A percentile compares a stretch with the other conserved stretches of the same genome.
These are phyloP conservation scores for Aspergillus sparsus DNA, from an alignment of 495 filamentous ascomycete genomes.

Conservation along the genomic window DNA sequence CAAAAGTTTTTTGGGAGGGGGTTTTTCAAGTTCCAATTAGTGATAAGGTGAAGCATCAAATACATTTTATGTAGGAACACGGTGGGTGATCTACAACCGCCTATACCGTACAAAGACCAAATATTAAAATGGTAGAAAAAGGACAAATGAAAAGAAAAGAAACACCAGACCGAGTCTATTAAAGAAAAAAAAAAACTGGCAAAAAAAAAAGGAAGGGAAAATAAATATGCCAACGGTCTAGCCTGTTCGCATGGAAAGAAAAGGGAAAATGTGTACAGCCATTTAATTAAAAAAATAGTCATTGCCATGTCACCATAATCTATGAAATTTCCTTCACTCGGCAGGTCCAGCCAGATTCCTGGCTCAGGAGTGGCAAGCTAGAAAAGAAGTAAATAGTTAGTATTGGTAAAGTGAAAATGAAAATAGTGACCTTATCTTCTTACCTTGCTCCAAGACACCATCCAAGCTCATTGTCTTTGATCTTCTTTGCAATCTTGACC, in stretches of 20 bases:
- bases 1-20: slow-evolving; percentile 2
- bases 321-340: slow-evolving; percentile 64
- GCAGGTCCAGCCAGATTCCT: slow-evolving; percentile 76
- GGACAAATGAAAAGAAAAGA: slow-evolving; percentile 11
- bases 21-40: background rate
- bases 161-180: slow-evolving; percentile 20
- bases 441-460: slow-evolving; percentile 98
- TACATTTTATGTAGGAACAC: slow-evolving; percentile 10
- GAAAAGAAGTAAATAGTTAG: slow-evolving; percentile 32
- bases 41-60: background rate
- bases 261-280: slow-evolving; percentile 33
- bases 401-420: slow-evolving; percentile 13
- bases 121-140: slow-evolving; percentile 19
- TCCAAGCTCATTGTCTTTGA: slow-evolving; percentile 92
- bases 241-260: slow-evolving; percentile 28
- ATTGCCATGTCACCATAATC: slow-evolving; percentile 25
- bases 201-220: slow-evolving; percentile 4
- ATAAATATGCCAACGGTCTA: slow-evolving; percentile 26
- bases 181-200: slow-evolving; percentile 26
- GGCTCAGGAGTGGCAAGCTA: slow-evolving; percentile 72
- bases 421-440: slow-evolving; percentile 33
- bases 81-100: slow-evolving; percentile 4
- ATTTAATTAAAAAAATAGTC: slow-evolving; percentile 32
- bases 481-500: slow-evolving; percentile 97
- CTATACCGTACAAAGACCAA: slow-evolving; percentile 19